Evolutionary conservation across 148 eudicot species (phyloP).

Genomic region (Chenopodium berlandieri): DNA sequence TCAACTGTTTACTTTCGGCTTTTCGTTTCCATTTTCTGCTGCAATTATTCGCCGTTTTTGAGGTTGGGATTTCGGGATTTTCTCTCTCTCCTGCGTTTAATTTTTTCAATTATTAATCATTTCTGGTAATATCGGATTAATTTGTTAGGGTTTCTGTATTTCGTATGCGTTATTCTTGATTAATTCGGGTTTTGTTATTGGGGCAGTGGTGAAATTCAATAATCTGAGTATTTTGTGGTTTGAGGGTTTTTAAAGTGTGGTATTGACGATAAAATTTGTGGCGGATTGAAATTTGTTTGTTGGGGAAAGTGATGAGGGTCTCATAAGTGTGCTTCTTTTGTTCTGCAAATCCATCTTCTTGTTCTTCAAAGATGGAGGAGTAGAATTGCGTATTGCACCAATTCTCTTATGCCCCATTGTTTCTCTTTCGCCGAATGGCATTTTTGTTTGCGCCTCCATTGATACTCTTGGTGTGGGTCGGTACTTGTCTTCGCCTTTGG

Average conservation of each 20-base stretch:
- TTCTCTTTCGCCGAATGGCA: neutral
- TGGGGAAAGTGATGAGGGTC: neutral
- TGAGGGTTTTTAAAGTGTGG: neutral
- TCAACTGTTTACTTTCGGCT: neutral
- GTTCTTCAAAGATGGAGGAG: slow-evolving; percentile 24
- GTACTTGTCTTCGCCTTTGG: neutral
- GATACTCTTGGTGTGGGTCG: neutral
- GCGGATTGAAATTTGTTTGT: neutral
- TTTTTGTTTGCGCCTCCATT: neutral
- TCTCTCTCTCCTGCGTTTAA: neutral
- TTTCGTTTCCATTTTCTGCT: neutral
- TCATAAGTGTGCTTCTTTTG: slow-evolving; percentile 6
- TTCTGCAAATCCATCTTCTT: slow-evolving; percentile 29
- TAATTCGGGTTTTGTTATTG: neutral
- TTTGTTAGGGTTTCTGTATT: neutral
- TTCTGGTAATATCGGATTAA: neutral
- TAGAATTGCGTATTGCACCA: slow-evolving; percentile 6
- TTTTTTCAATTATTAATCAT: too few relatives aligned
- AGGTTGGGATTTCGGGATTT: neutral
- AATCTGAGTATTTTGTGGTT: neutral
- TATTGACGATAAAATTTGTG: neutral
- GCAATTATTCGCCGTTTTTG: neutral
- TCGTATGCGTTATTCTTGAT: neutral
- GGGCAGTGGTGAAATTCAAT: neutral
- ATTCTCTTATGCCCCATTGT: neutral